phyloP scores from a whole-genome alignment of 2,329 filamentous ascomycete species.

The Corniculantispora saksenae region DNA sequence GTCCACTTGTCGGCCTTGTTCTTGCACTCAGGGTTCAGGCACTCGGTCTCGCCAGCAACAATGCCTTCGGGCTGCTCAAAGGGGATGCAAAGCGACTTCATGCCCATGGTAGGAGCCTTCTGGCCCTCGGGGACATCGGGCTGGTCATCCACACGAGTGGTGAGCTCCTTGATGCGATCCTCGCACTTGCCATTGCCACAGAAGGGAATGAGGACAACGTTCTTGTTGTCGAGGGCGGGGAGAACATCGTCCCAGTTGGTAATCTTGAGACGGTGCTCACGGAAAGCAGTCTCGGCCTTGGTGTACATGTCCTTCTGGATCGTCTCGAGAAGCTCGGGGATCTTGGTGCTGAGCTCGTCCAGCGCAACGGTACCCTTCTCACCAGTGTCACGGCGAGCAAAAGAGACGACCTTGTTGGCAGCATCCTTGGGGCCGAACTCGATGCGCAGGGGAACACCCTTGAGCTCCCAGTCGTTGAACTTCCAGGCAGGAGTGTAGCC shows the following conservation, averaged over 20 bases:
- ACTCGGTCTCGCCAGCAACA: slow-evolving; percentile 81
- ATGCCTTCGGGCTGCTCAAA: slow-evolving; percentile 85
- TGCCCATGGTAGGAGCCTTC: slow-evolving; percentile 60
- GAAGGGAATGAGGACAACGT: slow-evolving; percentile 88
- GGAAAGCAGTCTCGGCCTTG: slow-evolving; percentile 77
- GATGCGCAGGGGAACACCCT: slow-evolving; percentile 88
- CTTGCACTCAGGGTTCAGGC: slow-evolving; percentile 84
- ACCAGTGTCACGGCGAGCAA: slow-evolving; percentile 81
- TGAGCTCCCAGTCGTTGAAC: slow-evolving; percentile 98
- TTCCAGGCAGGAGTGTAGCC: slow-evolving; percentile 95
- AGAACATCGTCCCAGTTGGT: slow-evolving; percentile 90
- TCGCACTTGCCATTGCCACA: slow-evolving; percentile 83
- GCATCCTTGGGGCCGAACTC: slow-evolving; percentile 96
- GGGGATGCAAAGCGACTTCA: slow-evolving; percentile 70
- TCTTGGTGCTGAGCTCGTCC: slow-evolving; percentile 67
- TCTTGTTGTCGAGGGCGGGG: slow-evolving; percentile 86
- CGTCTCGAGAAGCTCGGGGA: slow-evolving; percentile 81
- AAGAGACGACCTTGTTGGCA: slow-evolving; percentile 80
- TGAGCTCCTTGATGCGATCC: slow-evolving; percentile 92
- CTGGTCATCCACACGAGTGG: slow-evolving; percentile 70
- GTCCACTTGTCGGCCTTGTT: slow-evolving; percentile 80
- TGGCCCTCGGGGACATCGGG: slow-evolving; percentile 53
- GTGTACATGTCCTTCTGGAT: slow-evolving; percentile 82
- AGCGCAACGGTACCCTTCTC: slow-evolving; percentile 82
- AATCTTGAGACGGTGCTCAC: slow-evolving; percentile 76